phyloP scores from a whole-genome alignment of 495 filamentous ascomycete species.

The Tuber borchii region DNA sequence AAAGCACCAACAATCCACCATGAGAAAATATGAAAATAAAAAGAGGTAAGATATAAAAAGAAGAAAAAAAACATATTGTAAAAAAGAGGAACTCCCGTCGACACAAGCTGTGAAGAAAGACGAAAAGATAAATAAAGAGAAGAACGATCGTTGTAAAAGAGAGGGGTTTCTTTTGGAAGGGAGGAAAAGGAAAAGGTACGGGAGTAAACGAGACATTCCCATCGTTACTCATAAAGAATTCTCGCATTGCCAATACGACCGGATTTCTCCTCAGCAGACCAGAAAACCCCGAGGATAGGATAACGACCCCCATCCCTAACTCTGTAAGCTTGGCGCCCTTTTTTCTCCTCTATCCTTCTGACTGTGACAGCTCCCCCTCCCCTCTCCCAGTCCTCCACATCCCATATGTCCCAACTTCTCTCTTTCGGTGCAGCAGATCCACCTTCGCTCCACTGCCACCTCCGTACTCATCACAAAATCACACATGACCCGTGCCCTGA shows the following conservation, averaged over 20 bases:
- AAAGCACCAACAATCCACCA: constrained; percentile 3
- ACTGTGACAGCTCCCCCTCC: neutral
- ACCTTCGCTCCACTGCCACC: neutral
- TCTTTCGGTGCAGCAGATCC: neutral
- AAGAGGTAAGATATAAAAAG: constrained; percentile 6
- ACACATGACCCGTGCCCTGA: constrained; percentile 22
- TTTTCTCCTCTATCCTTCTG: neutral
- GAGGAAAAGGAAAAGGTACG: constrained; percentile 14
- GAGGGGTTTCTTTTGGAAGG: neutral
- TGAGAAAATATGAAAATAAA: neutral
- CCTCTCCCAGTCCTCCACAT: neutral
- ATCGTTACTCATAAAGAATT: constrained; percentile 22
- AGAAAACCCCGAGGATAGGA: neutral
- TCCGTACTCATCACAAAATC: constrained; percentile 18
- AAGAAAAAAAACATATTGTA: constrained; percentile 10
- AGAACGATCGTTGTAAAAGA: neutral
- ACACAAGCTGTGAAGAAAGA: neutral
- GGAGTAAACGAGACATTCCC: constrained; percentile 18
- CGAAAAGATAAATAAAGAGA: neutral
- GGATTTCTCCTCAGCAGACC: neutral
- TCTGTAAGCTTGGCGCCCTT: neutral
- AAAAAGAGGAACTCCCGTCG: constrained; percentile 16
- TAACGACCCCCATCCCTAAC: neutral
- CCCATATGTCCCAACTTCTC: constrained; percentile 1
- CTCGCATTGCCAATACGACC: constrained; percentile 1